Base-by-base conservation (phyloP, 2,329 filamentous ascomycete species). In the Colletotrichum sp. region DNA sequence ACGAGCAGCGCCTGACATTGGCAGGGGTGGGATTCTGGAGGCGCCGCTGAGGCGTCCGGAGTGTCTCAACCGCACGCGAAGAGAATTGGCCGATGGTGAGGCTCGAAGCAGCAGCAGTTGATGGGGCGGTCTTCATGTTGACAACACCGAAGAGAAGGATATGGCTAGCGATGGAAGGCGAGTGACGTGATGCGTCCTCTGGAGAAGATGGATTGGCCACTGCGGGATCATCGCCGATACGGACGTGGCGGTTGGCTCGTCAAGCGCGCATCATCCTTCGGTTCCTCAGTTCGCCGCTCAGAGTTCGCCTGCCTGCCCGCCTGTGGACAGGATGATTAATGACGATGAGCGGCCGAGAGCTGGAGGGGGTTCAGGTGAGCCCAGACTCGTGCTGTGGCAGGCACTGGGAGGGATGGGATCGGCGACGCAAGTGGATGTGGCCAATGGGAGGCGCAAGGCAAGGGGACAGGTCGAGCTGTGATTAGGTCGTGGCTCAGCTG, bases 401-500 rank as follows among this genome's bases (percentile, higher is more conserved):
- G 63, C 55, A 52, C 32, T 59, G 39, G 62, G 44, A 48, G 57
- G 57, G 74, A 75, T 73, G 57, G 57, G 74, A 75, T 73, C 64
- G 60, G 57, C 74, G 34, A 65, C 60, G 28, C 32, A 75, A 72
- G n/a, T 64, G 64, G 34, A n/a, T 36, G 55, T 28, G 57, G 48
- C 74, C 74, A 75, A 75, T 73, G 34, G 36, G 57, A 60, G 44
- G 18, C 59, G 26, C 52, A 26, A 48, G 59, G 32, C 74, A 30
- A 68, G 64, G 70, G 63, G 57, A 15, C n/a, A 73, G 59, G 55
- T 24, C 52, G 64, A 68, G 57, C 63, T 75, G 62, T 64, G 69
- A 57, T 60, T 68, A 64, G 69, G 39, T 28, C 64, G 57, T 60
- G 65, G 65, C 71, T 75, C 74, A 73, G 74, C 74, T 75, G 70